These are phyloP conservation scores for Alternaria gaisen DNA, from an alignment of 2,329 filamentous ascomycete species.

Conservation along the genomic window DNA sequence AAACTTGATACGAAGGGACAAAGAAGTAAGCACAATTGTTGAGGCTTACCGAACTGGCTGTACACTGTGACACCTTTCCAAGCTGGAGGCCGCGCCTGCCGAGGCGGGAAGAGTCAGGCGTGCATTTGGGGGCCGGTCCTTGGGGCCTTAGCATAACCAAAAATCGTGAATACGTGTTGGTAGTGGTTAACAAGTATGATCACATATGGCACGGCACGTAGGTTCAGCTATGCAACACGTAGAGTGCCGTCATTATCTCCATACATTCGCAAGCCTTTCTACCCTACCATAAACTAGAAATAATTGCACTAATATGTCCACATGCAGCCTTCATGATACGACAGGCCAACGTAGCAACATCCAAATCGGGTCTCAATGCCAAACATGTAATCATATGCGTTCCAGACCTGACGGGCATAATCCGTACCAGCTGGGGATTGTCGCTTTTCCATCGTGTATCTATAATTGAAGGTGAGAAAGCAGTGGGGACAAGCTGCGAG, in stretches of 20 bases:
- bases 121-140: conserved; percentile 1
- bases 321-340: conserved; percentile 12
- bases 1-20: background rate
- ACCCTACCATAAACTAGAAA: conserved; percentile 18
- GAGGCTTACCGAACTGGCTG: background rate
- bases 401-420: conserved; percentile 37
- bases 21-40: background rate
- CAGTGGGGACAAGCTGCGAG: conserved; percentile 14
- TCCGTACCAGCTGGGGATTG: conserved; percentile 35
- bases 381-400: conserved; percentile 31
- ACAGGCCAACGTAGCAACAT: conserved; percentile 19
- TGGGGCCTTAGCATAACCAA: background rate
- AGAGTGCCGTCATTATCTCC: conserved; percentile 6
- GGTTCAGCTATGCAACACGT: background rate
- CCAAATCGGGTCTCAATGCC: conserved; percentile 16
- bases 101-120: conserved; percentile 5
- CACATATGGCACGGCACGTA: background rate
- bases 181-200: background rate
- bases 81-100: background rate
- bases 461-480: conserved; percentile 21
- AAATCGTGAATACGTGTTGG: background rate
- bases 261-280: conserved; percentile 5
- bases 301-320: conserved; percentile 14
- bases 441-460: conserved; percentile 35
- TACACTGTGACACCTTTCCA: background rate